These are phyloP conservation scores for Monilinia laxa DNA, from an alignment of 2,329 filamentous ascomycete species.

Conservation along the genomic window DNA sequence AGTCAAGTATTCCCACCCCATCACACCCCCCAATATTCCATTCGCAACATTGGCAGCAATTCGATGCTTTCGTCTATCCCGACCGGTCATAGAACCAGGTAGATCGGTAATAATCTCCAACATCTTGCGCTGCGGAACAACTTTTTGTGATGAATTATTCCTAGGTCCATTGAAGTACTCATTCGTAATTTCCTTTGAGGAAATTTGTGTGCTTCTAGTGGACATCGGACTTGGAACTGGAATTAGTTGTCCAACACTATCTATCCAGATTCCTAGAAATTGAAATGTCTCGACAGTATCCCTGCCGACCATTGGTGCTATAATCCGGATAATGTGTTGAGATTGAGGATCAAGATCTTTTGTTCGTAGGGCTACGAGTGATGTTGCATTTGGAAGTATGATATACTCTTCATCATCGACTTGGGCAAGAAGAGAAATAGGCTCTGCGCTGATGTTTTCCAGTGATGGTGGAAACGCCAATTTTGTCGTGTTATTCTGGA, in stretches of 20 bases:
- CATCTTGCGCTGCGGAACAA: conserved; percentile 27
- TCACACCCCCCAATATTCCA: conserved; percentile 33
- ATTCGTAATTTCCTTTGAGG: not conserved
- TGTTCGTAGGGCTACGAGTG: conserved; percentile 27
- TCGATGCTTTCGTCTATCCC: conserved; percentile 22
- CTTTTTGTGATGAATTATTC: not conserved
- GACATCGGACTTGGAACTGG: conserved; percentile 16
- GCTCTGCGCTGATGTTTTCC: conserved; percentile 28
- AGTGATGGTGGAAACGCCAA: conserved; percentile 23
- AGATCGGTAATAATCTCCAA: conserved; percentile 41
- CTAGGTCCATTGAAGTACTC: not conserved
- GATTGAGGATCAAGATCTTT: conserved; percentile 26
- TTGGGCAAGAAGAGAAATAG: conserved; percentile 34
- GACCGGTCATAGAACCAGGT: conserved; percentile 32
- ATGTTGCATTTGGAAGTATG: conserved; percentile 33
- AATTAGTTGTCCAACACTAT: conserved; percentile 30
- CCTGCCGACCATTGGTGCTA: conserved; percentile 34
- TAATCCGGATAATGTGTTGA: conserved; percentile 32
- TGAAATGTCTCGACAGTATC: conserved; percentile 31
- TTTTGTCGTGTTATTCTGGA: conserved; percentile 2
- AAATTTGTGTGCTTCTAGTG: not conserved
- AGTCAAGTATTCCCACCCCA: conserved; percentile 42
- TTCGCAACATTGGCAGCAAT: conserved; percentile 22
- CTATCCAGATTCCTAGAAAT: conserved; percentile 35
- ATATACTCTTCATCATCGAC: conserved; percentile 36